Percentiles rank a stretch among this genome's conserved stretches.
phyloP scores from a whole-genome alignment of 2,329 filamentous ascomycete species.

The Tolypocladium paradoxum region DNA sequence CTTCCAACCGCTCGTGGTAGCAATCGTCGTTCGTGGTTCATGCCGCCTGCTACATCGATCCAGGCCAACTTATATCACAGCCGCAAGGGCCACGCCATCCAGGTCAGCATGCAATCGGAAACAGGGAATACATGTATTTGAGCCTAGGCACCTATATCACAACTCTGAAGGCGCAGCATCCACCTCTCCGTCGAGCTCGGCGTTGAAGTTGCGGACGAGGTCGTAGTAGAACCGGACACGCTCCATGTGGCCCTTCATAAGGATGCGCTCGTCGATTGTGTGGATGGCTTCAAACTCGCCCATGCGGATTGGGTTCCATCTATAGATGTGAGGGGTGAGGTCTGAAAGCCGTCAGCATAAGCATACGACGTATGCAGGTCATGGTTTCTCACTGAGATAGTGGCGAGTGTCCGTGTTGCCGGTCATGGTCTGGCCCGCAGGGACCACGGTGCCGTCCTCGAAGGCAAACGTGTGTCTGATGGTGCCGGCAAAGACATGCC shows the following conservation, averaged over 20 bases:
- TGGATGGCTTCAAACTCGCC: constrained; percentile 22
- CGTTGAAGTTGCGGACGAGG: constrained; percentile 33
- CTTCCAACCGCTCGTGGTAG: too few species aligned
- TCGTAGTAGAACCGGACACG: constrained; percentile 32
- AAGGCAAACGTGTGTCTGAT: constrained; percentile 33
- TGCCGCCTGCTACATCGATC: too few species aligned
- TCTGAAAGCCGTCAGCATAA: constrained; percentile 6
- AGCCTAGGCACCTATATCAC: not conserved
- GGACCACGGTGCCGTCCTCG: constrained; percentile 38
- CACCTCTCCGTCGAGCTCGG: not conserved
- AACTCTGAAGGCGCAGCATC: not conserved
- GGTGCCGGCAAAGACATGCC: constrained; percentile 39
- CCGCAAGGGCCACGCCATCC: too few species aligned
- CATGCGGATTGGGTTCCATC: constrained; percentile 29
- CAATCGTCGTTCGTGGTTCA: too few species aligned
- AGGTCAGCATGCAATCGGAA: too few species aligned
- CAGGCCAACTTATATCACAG: too few species aligned
- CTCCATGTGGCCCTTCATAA: constrained; percentile 26
- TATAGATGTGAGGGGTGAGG: constrained; percentile 24
- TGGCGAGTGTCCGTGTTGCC: constrained; percentile 33
- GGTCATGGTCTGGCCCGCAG: constrained; percentile 35
- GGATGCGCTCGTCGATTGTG: constrained; percentile 30
- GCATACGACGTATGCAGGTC: not conserved
- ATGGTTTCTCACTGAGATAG: constrained; percentile 22
- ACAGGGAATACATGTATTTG: too few species aligned